Evolutionary conservation across 2,329 filamentous ascomycete genomes (phyloP).

Genomic region (Dothideomycetidae sp.): DNA sequence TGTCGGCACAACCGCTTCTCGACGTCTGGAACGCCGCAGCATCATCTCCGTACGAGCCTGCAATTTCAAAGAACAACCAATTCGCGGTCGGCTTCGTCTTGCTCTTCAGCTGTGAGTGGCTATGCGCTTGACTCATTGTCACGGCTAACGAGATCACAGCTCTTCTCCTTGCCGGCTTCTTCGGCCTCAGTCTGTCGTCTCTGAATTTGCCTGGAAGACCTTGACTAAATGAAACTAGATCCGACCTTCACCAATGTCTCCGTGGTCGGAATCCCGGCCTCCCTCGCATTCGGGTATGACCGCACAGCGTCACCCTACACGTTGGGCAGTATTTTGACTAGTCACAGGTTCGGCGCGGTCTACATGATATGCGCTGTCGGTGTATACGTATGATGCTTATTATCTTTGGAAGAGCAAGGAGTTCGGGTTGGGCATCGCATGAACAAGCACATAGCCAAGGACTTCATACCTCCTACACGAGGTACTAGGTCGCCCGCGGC

Average conservation of each 20-base stretch:
- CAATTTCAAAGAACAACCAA: constrained; percentile 68
- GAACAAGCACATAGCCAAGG: no score
- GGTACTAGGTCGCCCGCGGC: no score
- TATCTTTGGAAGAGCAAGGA: neutral
- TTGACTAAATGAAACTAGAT: constrained; percentile 39
- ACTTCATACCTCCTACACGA: no score
- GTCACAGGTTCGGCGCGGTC: constrained; percentile 68
- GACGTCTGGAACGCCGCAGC: constrained; percentile 90
- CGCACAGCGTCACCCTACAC: constrained; percentile 13
- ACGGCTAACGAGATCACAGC: constrained; percentile 27
- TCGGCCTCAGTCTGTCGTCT: constrained; percentile 59
- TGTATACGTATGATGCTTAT: constrained; percentile 67
- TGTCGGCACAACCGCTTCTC: constrained; percentile 64
- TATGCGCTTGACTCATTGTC: no score
- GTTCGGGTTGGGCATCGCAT: neutral
- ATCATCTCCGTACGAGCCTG: constrained; percentile 68
- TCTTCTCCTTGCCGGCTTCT: constrained; percentile 59
- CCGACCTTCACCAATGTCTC: constrained; percentile 65
- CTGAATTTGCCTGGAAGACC: constrained; percentile 11
- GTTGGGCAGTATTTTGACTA: constrained; percentile 11
- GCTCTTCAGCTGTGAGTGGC: constrained; percentile 54
- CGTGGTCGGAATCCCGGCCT: constrained; percentile 70
- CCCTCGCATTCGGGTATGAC: constrained; percentile 74
- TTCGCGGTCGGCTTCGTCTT: constrained; percentile 69
- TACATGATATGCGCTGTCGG: constrained; percentile 99